Base-by-base conservation (phyloP, 768 basidiomycete genomes). In the Jaapia argillacea region DNA sequence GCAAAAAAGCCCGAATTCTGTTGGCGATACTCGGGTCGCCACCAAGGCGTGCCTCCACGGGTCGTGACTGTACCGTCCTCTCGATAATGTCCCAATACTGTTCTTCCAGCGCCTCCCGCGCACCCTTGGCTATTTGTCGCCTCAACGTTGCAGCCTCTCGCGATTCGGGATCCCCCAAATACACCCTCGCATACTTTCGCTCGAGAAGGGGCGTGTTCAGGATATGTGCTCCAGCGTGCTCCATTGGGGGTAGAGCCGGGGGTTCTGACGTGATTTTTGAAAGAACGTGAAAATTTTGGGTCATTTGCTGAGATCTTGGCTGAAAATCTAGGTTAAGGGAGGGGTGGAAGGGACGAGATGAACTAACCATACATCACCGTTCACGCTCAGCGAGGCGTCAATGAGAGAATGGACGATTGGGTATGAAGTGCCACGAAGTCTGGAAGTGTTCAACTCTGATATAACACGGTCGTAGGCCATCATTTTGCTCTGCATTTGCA, bases 401-500 rank as follows among this genome's bases (percentile, higher is more conserved):
- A 78, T 73, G 35, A 89, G 69, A 1, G 78, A 65, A 51, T 88
- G 83, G 5, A 90, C 64, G 47, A 91, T 70, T 4, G 87, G 85
- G 59, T 73, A 90, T 2, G 81, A 87, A 4, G 70, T 78, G 14
- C 77, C 82, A 2, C 80, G 75, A 14, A 82, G 64, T 35, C 91
- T 69, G 1, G 85, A 75, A 28, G 69, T 61, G 64, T 96, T 92
- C 41, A 97, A 66, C 20, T 87, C 79, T 5, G 74, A 68, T 35
- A 97, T 68, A 24, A 86, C 81, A 39, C 79, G 77, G 66, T 93
- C 87, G 59, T 97, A 99, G 10, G 79, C 81, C 85, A 97, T 89
- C 92, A 97, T 92, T 63, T 87, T 88, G 62, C 74, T 79, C 60
- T 93, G 91, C 82, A 85, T 85, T 56, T 88, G 85, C 31, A 86